A percentile compares a stretch with the other conserved stretches of the same genome.
Evolutionary conservation across 495 filamentous ascomycete genomes (phyloP).

Genomic region (Cercophora samala): DNA sequence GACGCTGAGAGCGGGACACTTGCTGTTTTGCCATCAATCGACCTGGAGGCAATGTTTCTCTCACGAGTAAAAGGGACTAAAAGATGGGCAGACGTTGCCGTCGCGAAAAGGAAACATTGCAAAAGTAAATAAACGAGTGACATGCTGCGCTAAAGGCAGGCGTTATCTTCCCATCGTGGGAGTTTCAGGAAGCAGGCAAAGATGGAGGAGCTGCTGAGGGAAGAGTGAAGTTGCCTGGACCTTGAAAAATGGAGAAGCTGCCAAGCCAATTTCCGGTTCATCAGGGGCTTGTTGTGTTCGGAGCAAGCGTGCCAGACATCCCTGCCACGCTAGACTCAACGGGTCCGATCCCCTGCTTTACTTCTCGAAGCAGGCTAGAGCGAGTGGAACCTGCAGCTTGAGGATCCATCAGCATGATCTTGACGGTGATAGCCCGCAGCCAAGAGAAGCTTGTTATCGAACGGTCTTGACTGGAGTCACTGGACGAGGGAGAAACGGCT

Average conservation of each 20-base stretch:
- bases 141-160: conserved; percentile 19
- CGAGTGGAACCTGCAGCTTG: background rate
- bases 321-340: background rate
- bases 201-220: background rate
- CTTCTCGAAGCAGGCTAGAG: background rate
- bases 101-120: conserved; percentile 12
- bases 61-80: conserved; percentile 15
- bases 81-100: conserved; percentile 15
- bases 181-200: background rate
- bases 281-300: background rate
- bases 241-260: conserved; percentile 4
- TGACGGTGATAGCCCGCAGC: background rate
- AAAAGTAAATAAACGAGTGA: conserved; percentile 20
- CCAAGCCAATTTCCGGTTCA: conserved; percentile 6
- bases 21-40: background rate
- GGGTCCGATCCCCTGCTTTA: background rate
- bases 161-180: conserved; percentile 8
- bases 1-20: conserved; percentile 14
- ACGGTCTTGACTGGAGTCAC: background rate
- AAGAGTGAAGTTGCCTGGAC: background rate
- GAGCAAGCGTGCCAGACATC: background rate
- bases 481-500: too few species aligned
- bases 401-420: background rate
- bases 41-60: conserved; percentile 8
- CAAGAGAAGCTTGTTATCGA: background rate